Percentiles rank a stretch among this genome's conserved stretches.
These are phyloP conservation scores for Skeletonema marinoi DNA, from an alignment of 108 stramenopile genomes.

Conservation along the genomic window DNA sequence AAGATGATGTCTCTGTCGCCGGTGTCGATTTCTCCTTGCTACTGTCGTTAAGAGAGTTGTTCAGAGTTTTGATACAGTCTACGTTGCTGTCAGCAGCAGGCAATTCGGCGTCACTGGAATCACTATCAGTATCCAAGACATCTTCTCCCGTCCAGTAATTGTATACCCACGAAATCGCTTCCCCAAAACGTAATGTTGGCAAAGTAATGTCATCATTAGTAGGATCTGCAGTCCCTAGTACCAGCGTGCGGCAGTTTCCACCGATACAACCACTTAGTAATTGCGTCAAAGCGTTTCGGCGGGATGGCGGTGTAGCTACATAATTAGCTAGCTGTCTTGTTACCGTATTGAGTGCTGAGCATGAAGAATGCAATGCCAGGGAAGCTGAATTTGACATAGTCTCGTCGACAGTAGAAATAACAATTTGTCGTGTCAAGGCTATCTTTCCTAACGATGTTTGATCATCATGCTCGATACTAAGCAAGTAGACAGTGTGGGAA, in stretches of 20 bases:
- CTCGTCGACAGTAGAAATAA: conserved; percentile 11
- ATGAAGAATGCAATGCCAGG: conserved; percentile 22
- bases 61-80: neutral
- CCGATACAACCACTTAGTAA: conserved; percentile 11
- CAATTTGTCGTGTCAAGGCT: conserved; percentile 13
- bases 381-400: conserved; percentile 24
- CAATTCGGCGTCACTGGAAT: neutral
- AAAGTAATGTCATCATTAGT: conserved; percentile 3
- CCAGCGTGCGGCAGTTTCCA: conserved; percentile 18
- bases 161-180: conserved; percentile 21
- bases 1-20: neutral
- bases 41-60: neutral
- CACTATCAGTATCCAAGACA: neutral
- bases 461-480: conserved; percentile 8
- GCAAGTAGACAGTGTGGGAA: conserved; percentile 16
- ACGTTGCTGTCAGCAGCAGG: neutral
- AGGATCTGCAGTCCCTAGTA: conserved; percentile 4
- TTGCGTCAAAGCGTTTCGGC: conserved; percentile 8
- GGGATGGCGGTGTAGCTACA: neutral
- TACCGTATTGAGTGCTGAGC: conserved; percentile 4
- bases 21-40: neutral
- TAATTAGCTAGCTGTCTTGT: conserved; percentile 11
- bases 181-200: conserved; percentile 18
- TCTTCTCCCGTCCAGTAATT: conserved; percentile 7
- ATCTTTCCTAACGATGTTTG: neutral